phyloP scores from a whole-genome alignment of 768 basidiomycete species.

The Hypsizygus marmoreus region DNA sequence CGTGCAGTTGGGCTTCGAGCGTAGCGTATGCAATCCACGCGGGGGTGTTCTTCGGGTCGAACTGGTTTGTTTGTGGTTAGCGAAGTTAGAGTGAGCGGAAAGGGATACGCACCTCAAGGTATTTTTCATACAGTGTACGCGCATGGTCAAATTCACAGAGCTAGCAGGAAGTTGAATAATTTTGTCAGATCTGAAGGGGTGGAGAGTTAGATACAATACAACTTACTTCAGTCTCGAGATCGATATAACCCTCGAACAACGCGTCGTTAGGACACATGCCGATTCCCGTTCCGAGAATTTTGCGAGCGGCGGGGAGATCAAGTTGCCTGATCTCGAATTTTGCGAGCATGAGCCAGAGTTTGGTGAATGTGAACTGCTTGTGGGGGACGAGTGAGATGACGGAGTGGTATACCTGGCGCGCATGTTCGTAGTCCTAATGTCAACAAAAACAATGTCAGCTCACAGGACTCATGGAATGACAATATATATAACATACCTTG shows the following conservation, averaged over 20 bases:
- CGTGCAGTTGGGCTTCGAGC: slow-evolving; percentile 84
- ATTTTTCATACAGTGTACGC: slow-evolving; percentile 89
- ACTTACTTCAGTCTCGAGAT: slow-evolving; percentile 85
- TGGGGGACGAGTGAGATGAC: slow-evolving; percentile 89
- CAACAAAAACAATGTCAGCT: no score
- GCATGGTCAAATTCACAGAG: slow-evolving; percentile 96
- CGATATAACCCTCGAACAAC: slow-evolving; percentile 95
- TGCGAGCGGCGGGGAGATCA: slow-evolving; percentile 82
- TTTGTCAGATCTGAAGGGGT: background rate
- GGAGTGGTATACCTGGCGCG: slow-evolving; percentile 91
- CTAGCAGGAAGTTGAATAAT: slow-evolving; percentile 32
- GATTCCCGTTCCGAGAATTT: slow-evolving; percentile 85
- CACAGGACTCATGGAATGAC: no score
- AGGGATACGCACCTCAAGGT: slow-evolving; percentile 69
- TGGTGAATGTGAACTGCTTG: slow-evolving; percentile 96
- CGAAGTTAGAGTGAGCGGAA: slow-evolving; percentile 1
- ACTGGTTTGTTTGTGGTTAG: slow-evolving; percentile 39
- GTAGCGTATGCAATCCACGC: slow-evolving; percentile 98
- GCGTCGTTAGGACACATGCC: slow-evolving; percentile 97
- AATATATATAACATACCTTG: slow-evolving; percentile 60
- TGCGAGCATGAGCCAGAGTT: slow-evolving; percentile 92
- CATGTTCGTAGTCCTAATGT: slow-evolving; percentile 84
- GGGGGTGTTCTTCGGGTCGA: slow-evolving; percentile 85
- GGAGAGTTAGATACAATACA: background rate
- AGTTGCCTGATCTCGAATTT: slow-evolving; percentile 88